phyloP scores from a whole-genome alignment of 129 eudicot genomes.

The Flaveria bidentis region DNA sequence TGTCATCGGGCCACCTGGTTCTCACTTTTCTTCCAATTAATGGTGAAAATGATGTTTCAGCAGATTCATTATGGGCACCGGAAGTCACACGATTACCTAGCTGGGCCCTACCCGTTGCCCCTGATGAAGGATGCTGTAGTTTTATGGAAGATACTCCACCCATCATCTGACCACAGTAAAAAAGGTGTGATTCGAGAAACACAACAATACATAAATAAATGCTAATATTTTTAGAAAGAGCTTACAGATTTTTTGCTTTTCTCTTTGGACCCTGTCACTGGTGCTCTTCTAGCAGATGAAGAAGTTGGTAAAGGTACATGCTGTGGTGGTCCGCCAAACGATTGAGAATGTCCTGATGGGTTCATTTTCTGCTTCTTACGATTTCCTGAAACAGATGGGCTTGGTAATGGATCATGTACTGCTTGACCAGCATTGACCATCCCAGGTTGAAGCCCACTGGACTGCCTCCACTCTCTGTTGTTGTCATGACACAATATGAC shows the following conservation, averaged over 20 bases:
- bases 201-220: background rate
- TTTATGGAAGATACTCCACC: constrained; percentile 54
- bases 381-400: constrained; percentile 86
- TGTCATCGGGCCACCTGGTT: constrained; percentile 97
- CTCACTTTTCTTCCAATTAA: constrained; percentile 77
- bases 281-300: constrained; percentile 79
- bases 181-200: constrained; percentile 7
- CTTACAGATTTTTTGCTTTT: constrained; percentile 81
- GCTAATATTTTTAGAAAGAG: background rate
- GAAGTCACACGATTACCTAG: constrained; percentile 56
- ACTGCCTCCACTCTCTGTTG: constrained; percentile 88
- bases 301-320: constrained; percentile 51
- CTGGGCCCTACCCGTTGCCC: constrained; percentile 65
- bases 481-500: background rate
- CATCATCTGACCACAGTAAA: constrained; percentile 49
- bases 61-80: constrained; percentile 59
- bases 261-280: constrained; percentile 54
- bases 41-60: constrained; percentile 55
- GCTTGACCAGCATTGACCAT: constrained; percentile 54
- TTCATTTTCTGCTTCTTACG: constrained; percentile 80
- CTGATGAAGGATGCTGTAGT: constrained; percentile 61
- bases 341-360: constrained; percentile 63
- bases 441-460: constrained; percentile 66
- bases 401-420: constrained; percentile 69
- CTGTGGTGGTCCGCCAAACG: constrained; percentile 73